Percentiles rank a stretch among this genome's conserved stretches.
These are phyloP conservation scores for Barnettozyma salicaria DNA, from an alignment of 805 yeast genomes.

Conservation along the genomic window DNA sequence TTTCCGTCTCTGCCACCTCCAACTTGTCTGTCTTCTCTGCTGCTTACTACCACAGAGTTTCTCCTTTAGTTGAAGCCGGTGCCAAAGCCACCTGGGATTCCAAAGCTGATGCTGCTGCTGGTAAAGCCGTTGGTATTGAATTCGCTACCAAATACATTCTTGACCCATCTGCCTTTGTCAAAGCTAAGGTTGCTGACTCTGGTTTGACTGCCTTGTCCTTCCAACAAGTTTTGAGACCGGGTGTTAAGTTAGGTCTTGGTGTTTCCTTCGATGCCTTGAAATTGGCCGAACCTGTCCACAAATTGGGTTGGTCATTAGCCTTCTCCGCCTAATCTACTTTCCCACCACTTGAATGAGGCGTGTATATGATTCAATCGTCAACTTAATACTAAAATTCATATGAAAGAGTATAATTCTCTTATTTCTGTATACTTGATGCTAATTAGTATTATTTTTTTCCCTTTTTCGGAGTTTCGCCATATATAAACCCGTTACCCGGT, in stretches of 20 bases:
- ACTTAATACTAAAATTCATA: no score
- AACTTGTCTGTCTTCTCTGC: constrained; percentile 88
- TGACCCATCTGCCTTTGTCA: constrained; percentile 83
- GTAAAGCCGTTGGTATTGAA: constrained; percentile 83
- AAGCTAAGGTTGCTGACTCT: constrained; percentile 95
- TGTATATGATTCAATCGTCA: no score
- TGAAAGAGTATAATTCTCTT: no score
- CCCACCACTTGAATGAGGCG: no score
- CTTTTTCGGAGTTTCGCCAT: no score
- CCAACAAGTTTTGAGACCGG: constrained; percentile 92
- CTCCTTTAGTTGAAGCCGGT: constrained; percentile 91
- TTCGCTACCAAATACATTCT: constrained; percentile 92
- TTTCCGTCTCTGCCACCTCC: constrained; percentile 74
- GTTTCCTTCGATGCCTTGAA: constrained; percentile 94
- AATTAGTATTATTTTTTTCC: not conserved
- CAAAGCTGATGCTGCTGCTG: constrained; percentile 55
- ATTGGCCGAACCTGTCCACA: constrained; percentile 94
- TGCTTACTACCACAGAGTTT: constrained; percentile 94
- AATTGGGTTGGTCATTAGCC: constrained; percentile 91
- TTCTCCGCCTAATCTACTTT: constrained; percentile 83
- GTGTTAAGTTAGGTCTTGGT: constrained; percentile 96
- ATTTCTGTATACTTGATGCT: not conserved
- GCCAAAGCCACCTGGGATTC: constrained; percentile 97
- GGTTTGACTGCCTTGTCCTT: constrained; percentile 92
- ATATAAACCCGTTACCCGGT: no score